These are phyloP conservation scores for Lycium barbarum DNA, from an alignment of 257 asterid genomes.

Conservation along the genomic window DNA sequence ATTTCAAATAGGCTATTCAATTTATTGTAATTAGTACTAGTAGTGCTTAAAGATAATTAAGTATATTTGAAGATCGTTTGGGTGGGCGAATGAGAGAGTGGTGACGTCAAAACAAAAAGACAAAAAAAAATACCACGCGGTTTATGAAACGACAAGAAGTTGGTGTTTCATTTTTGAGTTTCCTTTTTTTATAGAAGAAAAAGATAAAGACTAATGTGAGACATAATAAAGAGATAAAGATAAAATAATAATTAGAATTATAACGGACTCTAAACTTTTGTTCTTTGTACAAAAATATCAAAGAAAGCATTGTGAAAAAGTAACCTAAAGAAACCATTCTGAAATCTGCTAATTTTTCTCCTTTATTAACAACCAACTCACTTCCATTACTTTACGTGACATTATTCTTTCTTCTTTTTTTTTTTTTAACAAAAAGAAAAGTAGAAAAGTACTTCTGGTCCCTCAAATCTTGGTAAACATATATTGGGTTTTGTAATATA, in stretches of 20 bases:
- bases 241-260: not conserved
- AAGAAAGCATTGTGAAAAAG: no score
- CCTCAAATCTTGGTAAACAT: no score
- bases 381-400: no score
- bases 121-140: conserved; percentile 51
- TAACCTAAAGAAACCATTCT: no score
- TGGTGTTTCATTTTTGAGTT: not conserved
- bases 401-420: no score
- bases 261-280: not conserved
- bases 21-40: not conserved
- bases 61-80: conserved; percentile 18
- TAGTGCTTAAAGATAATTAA: not conserved
- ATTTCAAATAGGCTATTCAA: not conserved
- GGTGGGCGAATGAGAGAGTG: conserved; percentile 40
- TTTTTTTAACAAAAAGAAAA: no score
- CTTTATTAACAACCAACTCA: no score
- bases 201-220: no score
- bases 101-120: conserved; percentile 38
- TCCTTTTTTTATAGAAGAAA: no score
- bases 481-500: no score
- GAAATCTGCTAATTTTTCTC: no score
- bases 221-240: not conserved
- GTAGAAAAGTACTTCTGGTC: no score
- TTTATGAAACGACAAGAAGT: conserved; percentile 24
- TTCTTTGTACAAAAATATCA: not conserved